Evolutionary conservation across 495 filamentous ascomycete species (phyloP).

Genomic region (Hyaloscypha bicolor): DNA sequence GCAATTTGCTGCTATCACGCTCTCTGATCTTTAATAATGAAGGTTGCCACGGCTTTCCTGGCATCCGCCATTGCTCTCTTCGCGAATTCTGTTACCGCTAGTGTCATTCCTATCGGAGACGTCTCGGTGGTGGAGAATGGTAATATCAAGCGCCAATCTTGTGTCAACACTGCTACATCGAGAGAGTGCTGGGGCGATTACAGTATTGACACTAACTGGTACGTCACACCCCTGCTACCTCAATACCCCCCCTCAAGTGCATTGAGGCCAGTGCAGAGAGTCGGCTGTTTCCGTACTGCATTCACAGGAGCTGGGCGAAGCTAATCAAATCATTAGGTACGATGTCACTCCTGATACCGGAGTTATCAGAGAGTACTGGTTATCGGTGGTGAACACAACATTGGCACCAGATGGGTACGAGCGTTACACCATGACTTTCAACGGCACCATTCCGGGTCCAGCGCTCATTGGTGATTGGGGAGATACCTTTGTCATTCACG

Average conservation of each 20-base stretch:
- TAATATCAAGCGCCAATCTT: constrained; percentile 9
- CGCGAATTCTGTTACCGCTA: not conserved
- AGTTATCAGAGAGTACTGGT: constrained; percentile 13
- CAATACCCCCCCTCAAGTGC: not conserved
- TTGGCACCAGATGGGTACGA: constrained; percentile 42
- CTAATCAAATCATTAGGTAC: constrained; percentile 9
- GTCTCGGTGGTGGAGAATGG: not conserved
- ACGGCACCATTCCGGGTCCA: constrained; percentile 22
- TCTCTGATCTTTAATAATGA: constrained; percentile 4
- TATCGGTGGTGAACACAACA: constrained; percentile 4
- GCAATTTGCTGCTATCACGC: not conserved
- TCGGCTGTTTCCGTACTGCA: not conserved
- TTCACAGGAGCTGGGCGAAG: not conserved
- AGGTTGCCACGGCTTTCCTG: constrained; percentile 1
- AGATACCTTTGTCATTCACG: constrained; percentile 38
- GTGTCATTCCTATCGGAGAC: constrained; percentile 1
- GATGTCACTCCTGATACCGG: constrained; percentile 13
- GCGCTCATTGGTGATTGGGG: constrained; percentile 39
- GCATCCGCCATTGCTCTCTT: not conserved
- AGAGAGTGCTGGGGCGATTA: constrained; percentile 13
- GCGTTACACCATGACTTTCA: constrained; percentile 32
- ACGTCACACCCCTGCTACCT: not conserved
- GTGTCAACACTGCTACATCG: constrained; percentile 12
- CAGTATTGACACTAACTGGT: constrained; percentile 9
- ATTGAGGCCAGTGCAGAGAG: constrained; percentile 1